Percentiles rank a stretch among this genome's conserved stretches.
phyloP scores from a whole-genome alignment of 257 asterid genomes.

The Nicotiana otophora region DNA sequence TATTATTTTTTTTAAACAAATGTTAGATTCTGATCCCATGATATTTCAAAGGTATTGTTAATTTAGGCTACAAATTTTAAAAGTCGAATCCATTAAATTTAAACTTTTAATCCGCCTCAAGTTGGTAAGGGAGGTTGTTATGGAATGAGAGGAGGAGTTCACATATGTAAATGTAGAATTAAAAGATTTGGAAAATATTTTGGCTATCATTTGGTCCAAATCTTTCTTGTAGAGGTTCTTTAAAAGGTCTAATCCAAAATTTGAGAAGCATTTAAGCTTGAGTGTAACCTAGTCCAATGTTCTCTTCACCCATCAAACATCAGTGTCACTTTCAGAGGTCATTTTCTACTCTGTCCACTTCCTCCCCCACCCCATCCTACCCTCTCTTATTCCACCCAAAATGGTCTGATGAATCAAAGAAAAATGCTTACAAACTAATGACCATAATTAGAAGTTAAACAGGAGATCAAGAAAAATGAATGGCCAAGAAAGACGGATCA shows the following conservation, averaged over 20 bases:
- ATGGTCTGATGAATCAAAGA: background rate
- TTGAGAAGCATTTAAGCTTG: constrained; percentile 19
- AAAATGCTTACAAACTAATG: background rate
- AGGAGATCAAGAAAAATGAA: background rate
- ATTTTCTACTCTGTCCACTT: constrained; percentile 29
- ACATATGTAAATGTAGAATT: background rate
- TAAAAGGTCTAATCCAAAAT: constrained; percentile 21
- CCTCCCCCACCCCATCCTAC: background rate
- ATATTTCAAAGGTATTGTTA: background rate
- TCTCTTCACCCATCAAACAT: constrained; percentile 34
- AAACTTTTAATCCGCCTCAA: background rate
- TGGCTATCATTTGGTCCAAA: background rate
- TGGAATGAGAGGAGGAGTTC: background rate
- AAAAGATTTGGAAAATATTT: background rate
- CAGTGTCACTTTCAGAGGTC: constrained; percentile 40
- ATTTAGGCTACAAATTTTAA: too few relatives aligned
- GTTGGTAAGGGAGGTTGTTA: background rate
- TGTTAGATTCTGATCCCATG: too few relatives aligned
- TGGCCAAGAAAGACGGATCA: constrained; percentile 12
- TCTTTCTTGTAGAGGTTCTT: background rate
- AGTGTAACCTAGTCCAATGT: constrained; percentile 46
- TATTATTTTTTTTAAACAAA: background rate
- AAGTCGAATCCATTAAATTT: background rate
- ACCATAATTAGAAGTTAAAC: background rate
- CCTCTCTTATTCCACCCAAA: background rate